Conservation (phyloP, 2,329 filamentous ascomycete species). For the Cladophialophora carrionii region DNA sequence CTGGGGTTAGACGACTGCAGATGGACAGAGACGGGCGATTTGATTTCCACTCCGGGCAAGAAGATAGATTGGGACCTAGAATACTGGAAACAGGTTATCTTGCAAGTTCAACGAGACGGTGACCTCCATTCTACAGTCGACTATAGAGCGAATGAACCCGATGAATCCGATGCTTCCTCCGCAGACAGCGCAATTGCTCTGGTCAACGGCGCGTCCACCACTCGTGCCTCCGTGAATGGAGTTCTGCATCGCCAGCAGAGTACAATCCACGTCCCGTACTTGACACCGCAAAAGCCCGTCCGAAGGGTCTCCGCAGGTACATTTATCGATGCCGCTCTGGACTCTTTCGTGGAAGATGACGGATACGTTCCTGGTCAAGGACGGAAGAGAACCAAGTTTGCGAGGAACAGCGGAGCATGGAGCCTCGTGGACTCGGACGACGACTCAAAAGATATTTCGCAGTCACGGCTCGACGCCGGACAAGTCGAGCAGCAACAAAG, state of each 20-base stretch:
- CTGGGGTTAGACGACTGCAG: constrained; percentile 70
- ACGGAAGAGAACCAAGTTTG: constrained; percentile 72
- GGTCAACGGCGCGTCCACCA: constrained; percentile 1
- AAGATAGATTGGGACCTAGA: constrained; percentile 62
- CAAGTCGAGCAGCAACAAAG: constrained; percentile 5
- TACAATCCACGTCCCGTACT: constrained; percentile 27
- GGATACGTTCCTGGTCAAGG: constrained; percentile 62
- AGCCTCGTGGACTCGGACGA: constrained; percentile 62
- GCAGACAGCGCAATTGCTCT: not conserved
- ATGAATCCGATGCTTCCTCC: constrained; percentile 7
- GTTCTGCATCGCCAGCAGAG: constrained; percentile 12
- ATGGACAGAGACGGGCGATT: constrained; percentile 62
- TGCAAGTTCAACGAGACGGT: constrained; percentile 21
- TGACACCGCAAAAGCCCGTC: constrained; percentile 27
- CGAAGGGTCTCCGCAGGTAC: constrained; percentile 17
- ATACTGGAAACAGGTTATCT: constrained; percentile 42
- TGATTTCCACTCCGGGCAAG: constrained; percentile 58
- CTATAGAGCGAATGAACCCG: constrained; percentile 20
- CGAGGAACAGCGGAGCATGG: constrained; percentile 71
- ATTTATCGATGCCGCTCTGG: constrained; percentile 33
- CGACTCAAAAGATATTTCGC: constrained; percentile 6
- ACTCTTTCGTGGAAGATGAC: constrained; percentile 67
- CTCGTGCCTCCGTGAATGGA: constrained; percentile 10
- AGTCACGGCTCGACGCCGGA: not conserved
- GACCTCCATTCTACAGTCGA: constrained; percentile 12